These are phyloP conservation scores for Exophiala bonariae DNA, from an alignment of 2,329 filamentous ascomycete genomes.

Conservation along the genomic window DNA sequence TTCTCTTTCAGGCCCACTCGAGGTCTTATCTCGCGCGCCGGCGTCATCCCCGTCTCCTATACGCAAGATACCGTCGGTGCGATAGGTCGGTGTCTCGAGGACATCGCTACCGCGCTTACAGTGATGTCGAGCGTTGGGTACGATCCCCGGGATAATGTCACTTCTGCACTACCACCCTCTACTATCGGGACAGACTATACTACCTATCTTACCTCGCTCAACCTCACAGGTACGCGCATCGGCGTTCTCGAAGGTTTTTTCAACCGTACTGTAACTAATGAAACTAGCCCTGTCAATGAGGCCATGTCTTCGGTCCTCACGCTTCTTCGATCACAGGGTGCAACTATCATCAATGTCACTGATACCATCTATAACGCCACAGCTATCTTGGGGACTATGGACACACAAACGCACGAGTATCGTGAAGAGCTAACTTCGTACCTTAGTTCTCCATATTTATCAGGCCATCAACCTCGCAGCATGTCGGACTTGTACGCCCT, in stretches of 20 bases:
- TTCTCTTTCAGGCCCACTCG: constrained; percentile 37
- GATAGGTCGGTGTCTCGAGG: constrained; percentile 44
- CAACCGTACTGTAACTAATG: constrained; percentile 51
- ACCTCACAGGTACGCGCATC: constrained; percentile 42
- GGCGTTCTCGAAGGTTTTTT: constrained; percentile 59
- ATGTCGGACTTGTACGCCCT: constrained; percentile 22
- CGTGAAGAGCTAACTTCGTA: constrained; percentile 57
- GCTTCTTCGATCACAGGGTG: constrained; percentile 49
- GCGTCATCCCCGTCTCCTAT: constrained; percentile 32
- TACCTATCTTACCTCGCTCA: constrained; percentile 37
- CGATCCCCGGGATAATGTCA: constrained; percentile 55
- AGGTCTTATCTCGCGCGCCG: constrained; percentile 31
- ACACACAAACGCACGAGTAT: constrained; percentile 64
- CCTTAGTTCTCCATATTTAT: constrained; percentile 46
- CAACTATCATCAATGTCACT: constrained; percentile 51
- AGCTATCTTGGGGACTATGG: constrained; percentile 48
- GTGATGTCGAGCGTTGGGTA: constrained; percentile 56
- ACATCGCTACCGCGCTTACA: constrained; percentile 52
- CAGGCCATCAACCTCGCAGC: constrained; percentile 41
- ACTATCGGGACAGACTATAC: constrained; percentile 49
- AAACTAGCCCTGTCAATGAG: constrained; percentile 59
- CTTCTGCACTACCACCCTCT: constrained; percentile 44
- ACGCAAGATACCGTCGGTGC: constrained; percentile 29
- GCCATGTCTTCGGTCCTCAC: constrained; percentile 52
- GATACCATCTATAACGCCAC: constrained; percentile 54